Base-by-base conservation (phyloP, 2,329 filamentous ascomycete genomes). In the Talaromyces sp. region DNA sequence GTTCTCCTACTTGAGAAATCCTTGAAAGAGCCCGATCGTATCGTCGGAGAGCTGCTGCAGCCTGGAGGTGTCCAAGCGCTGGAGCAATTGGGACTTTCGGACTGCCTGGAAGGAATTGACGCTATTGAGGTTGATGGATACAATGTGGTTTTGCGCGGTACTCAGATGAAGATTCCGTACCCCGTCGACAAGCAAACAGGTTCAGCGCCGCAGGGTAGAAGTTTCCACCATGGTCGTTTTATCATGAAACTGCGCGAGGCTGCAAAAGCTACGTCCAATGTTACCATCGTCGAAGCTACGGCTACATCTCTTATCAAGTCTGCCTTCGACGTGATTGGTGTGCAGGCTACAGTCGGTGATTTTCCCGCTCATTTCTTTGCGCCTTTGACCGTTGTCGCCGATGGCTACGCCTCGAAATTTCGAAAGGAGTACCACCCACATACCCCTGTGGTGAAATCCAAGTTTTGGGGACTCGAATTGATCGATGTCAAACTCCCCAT, bases 221-320 rank as follows among this genome's bases (percentile, higher is more conserved):
- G 85, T 54, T 99, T 99, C 75, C 95, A 99, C 80, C 95, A 99
- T 78, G 95, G 95, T 54, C 87, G 92, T 68, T 97, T 99, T 78
- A 92, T 99, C 69, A 86, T 84, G 77, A 88, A 91, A 72, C 80
- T 99, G 66, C 87, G 95, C 63, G 83, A 84, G 68, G 89, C 91
- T 30, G 95, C 92, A 61, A 78, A 87, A 71, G 82, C 78, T 18
- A 88, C 93, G 71, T 82, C 88, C 65, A 96, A 97, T 73, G 92
- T 99, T 68, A 93, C 89, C 27, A 85, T 98, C 33, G 84, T 98
- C 67, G 95, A 99, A 80, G 95, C 92, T 12, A 94, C 93, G 67
- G 95, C 89, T 23, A 88, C 86, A 51, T 87, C 86, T 57, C 84
- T 93, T 5, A 85, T 99, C 61, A 87, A 85, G 61, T 89, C 89